These are phyloP conservation scores for Sclerotinia subarctica DNA, from an alignment of 2,329 filamentous ascomycete species.

Conservation along the genomic window DNA sequence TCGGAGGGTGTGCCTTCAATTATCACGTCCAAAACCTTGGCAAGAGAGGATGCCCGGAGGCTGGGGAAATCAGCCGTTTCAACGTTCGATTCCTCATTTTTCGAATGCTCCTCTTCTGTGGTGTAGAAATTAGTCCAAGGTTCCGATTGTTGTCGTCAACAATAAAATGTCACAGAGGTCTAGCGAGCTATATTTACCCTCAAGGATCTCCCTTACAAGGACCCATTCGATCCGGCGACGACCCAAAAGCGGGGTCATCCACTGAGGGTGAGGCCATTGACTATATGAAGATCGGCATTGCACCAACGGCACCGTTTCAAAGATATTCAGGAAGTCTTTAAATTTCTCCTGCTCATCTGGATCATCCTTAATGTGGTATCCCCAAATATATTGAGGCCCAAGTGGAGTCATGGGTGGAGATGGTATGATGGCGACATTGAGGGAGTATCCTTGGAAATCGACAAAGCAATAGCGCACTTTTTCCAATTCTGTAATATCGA, in stretches of 20 bases:
- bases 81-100: not conserved
- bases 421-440: not conserved
- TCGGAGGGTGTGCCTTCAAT: not conserved
- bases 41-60: conserved; percentile 1
- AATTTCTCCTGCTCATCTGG: no score
- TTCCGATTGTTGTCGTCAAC: not conserved
- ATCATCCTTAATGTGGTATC: not conserved
- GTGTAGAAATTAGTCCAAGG: not conserved
- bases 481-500: conserved; percentile 29
- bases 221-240: not conserved
- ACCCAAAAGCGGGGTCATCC: not conserved
- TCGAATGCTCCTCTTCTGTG: not conserved
- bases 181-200: not conserved
- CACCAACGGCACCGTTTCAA: not conserved
- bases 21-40: not conserved
- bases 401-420: not conserved
- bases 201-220: not conserved
- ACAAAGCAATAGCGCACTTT: conserved; percentile 30
- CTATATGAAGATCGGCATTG: conserved; percentile 7
- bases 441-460: not conserved
- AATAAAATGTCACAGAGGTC: not conserved
- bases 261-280: not conserved
- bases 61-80: not conserved
- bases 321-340: not conserved
- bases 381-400: not conserved